phyloP scores from a whole-genome alignment of 1,284 basidiomycete species.

The Schizophyllum amplum region DNA sequence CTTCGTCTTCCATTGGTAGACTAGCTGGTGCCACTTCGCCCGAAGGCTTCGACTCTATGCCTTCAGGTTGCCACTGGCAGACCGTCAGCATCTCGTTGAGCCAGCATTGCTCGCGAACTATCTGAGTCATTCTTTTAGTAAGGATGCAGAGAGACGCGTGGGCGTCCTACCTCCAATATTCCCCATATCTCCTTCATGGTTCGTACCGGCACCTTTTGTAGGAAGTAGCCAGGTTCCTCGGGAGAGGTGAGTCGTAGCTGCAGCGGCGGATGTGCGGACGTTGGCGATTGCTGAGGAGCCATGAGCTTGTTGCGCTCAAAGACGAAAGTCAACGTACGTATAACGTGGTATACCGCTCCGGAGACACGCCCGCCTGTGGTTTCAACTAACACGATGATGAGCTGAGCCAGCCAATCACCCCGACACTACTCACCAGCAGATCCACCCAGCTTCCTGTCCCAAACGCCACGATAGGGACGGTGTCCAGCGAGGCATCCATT shows the following conservation, averaged over 20 bases:
- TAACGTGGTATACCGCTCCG: conserved; percentile 41
- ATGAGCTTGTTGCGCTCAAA: not conserved
- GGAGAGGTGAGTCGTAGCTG: conserved; percentile 54
- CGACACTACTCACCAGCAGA: conserved; percentile 52
- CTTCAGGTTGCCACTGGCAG: conserved; percentile 53
- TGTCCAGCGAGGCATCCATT: conserved; percentile 31
- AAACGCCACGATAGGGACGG: conserved; percentile 35
- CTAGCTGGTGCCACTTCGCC: conserved; percentile 10
- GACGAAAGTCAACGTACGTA: conserved; percentile 27
- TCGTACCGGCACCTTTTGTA: conserved; percentile 61
- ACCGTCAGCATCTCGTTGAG: conserved; percentile 55
- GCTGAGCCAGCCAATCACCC: too few species aligned
- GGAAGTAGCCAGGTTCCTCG: conserved; percentile 62
- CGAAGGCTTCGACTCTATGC: conserved; percentile 13
- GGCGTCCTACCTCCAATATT: conserved; percentile 49
- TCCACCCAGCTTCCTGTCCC: conserved; percentile 62
- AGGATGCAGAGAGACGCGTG: not conserved
- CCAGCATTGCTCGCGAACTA: conserved; percentile 75
- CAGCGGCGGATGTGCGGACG: conserved; percentile 55
- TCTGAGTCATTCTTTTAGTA: conserved; percentile 27
- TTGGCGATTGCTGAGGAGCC: conserved; percentile 49
- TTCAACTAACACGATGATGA: not conserved
- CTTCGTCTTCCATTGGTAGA: conserved; percentile 21
- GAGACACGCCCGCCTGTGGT: conserved; percentile 28
- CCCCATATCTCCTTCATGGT: conserved; percentile 65